Evolutionary conservation across 805 yeast genomes (phyloP).

Genomic region (Candida pseudofarinosa): DNA sequence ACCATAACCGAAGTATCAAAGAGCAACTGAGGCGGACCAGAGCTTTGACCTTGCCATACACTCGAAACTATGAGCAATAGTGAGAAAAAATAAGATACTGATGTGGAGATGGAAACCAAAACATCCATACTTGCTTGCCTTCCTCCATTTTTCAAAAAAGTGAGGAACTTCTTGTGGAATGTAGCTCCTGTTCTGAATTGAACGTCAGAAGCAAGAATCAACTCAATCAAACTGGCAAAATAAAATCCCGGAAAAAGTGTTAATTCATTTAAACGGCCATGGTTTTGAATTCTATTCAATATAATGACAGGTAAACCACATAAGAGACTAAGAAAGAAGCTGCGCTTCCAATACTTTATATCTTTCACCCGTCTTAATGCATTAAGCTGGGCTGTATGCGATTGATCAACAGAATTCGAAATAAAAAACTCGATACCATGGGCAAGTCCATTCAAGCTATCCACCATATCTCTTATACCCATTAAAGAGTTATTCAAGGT

Average conservation of each 20-base stretch:
- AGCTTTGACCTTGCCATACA: slow-evolving; percentile 36
- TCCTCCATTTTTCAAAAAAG: slow-evolving; percentile 62
- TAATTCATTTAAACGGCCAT: slow-evolving; percentile 26
- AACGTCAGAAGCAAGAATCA: slow-evolving; percentile 53
- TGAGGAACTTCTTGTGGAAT: slow-evolving; percentile 62
- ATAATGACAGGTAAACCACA: slow-evolving; percentile 62
- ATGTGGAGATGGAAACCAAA: slow-evolving; percentile 76
- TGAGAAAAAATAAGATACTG: slow-evolving; percentile 75
- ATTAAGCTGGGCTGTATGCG: slow-evolving; percentile 59
- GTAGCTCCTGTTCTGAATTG: slow-evolving; percentile 64
- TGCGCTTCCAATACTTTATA: slow-evolving; percentile 63
- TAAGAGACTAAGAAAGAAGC: slow-evolving; percentile 46
- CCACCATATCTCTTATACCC: slow-evolving; percentile 65
- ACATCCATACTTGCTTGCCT: slow-evolving; percentile 82
- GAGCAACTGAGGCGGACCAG: slow-evolving; percentile 58
- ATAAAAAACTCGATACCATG: slow-evolving; percentile 52
- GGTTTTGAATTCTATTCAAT: slow-evolving; percentile 46
- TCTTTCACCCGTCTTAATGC: slow-evolving; percentile 68
- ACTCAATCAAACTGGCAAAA: slow-evolving; percentile 58
- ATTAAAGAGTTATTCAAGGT: slow-evolving; percentile 45
- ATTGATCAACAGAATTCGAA: slow-evolving; percentile 48
- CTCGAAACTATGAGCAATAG: slow-evolving; percentile 53
- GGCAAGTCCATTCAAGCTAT: slow-evolving; percentile 40
- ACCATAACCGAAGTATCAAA: slow-evolving; percentile 90
- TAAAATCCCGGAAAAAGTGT: slow-evolving; percentile 57